Evolutionary conservation across 1,284 basidiomycete genomes (phyloP), one percentile per base, ranked within the genome.

Genomic region (Pseudozyma tsukubaensis): DNA sequence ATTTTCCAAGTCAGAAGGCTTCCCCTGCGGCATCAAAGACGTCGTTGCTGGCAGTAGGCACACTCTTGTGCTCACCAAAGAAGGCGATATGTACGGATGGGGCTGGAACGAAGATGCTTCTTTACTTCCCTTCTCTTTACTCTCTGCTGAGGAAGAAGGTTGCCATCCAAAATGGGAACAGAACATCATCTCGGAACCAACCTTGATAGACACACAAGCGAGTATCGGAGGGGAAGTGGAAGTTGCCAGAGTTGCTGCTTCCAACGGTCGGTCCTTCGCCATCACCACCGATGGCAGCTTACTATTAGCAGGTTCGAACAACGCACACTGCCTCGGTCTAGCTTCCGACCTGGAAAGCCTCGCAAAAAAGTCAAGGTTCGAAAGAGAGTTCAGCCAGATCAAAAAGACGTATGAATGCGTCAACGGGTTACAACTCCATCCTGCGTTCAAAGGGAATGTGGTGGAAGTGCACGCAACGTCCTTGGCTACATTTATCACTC

Each of bases 41-140:
- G 39, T 58, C 7, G 36, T 35, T 6, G 51, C 56, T 4, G 71
- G 65, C 13, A 34, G 50, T 4, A 44, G 69, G 1, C 72, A 75
- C 35, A 57, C 50, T 1, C 39, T 71, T n/a, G 42, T 64, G 11
- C 57, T 50, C 16, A 69, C 65, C 16, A 13, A 21, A 2, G 24
- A 56, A 1, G 65, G 58, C 39, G 61, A 72, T 21, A 9, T 72
- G 7, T 75, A 73, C 32, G 71, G 60, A 10, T 73, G 71, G 71
- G 71, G 71, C 16, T 73, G 71, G 71, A 73, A 73, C 44, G 71
- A 66, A 12, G 39, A 60, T n/a, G 40, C 60, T 1, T 9, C 43
- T 7, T 53, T 71, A 24, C 45, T 58, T 0, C 58, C 68, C 14
- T 52, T 58, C 18, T 3, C 49, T 50, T 12, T 13, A 11, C 47